phyloP scores from a whole-genome alignment of 2,329 filamentous ascomycete species.

The Arthrocladium fulminans region DNA sequence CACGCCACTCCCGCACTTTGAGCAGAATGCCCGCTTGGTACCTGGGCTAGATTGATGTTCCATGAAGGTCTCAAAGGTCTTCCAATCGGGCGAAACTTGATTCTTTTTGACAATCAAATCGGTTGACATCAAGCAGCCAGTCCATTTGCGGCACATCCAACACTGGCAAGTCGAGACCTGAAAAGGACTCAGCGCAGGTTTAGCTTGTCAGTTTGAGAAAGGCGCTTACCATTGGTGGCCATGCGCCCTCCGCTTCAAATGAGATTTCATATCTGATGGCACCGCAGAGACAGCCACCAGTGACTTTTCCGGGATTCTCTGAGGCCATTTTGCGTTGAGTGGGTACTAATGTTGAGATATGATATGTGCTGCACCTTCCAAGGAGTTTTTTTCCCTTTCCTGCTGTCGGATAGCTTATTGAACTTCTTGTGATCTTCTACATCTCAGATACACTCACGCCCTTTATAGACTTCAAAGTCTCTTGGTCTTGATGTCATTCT shows the following conservation, averaged over 20 bases:
- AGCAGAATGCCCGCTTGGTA: constrained; percentile 13
- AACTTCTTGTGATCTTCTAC: too few species aligned
- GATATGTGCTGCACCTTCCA: too few species aligned
- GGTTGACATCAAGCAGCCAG: constrained; percentile 12
- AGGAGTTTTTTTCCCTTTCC: too few species aligned
- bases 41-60: constrained; percentile 13
- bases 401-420: too few species aligned
- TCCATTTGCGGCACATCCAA: constrained; percentile 16
- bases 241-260: constrained; percentile 9
- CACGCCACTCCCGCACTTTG: constrained; percentile 15
- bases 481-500: too few species aligned
- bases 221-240: constrained; percentile 13
- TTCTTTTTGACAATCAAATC: constrained; percentile 12
- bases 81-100: constrained; percentile 14
- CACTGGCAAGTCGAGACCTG: constrained; percentile 15
- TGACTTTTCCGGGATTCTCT: constrained; percentile 9
- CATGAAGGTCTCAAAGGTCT: constrained; percentile 12
- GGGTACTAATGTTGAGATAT: not conserved
- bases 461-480: too few species aligned
- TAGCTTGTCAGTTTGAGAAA: not conserved
- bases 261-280: constrained; percentile 13
- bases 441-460: not conserved
- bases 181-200: not conserved
- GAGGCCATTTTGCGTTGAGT: not conserved
- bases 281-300: constrained; percentile 15